phyloP scores from a whole-genome alignment of 176 grass and related monocot genomes.

The Carex scoparia region DNA sequence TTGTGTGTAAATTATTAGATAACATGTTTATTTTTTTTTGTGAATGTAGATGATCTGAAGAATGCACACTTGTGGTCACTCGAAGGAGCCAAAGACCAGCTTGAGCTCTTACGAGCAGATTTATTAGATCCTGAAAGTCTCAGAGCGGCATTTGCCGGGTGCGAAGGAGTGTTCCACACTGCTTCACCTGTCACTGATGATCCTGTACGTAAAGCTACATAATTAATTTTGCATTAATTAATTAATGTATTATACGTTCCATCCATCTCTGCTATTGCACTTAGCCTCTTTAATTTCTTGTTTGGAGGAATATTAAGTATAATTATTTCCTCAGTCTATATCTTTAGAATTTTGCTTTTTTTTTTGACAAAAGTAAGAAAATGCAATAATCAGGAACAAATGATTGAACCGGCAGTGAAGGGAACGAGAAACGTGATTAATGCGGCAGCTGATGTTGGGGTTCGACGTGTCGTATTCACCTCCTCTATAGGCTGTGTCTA shows the following conservation, averaged over 20 bases:
- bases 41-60: constrained; percentile 56
- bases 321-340: background rate
- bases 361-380: background rate
- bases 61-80: constrained; percentile 65
- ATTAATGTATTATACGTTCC: background rate
- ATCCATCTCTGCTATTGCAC: background rate
- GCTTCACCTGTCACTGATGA: constrained; percentile 79
- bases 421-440: constrained; percentile 62
- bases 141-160: constrained; percentile 44
- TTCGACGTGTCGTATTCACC: constrained; percentile 71
- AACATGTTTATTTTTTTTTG: background rate
- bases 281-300: background rate
- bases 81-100: constrained; percentile 55
- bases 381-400: constrained; percentile 38
- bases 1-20: background rate
- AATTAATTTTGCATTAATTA: background rate
- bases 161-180: constrained; percentile 84
- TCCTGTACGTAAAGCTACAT: constrained; percentile 36
- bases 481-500: constrained; percentile 71
- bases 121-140: constrained; percentile 63
- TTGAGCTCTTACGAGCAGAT: constrained; percentile 55
- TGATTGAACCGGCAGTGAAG: constrained; percentile 76
- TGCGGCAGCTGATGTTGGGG: constrained; percentile 44
- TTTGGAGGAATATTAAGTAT: constrained; percentile 24
- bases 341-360: background rate